Evolutionary conservation across 2,329 filamentous ascomycete species (phyloP), one percentile per base, ranked within the genome.

Genomic region (Fusarium drepaniforme): DNA sequence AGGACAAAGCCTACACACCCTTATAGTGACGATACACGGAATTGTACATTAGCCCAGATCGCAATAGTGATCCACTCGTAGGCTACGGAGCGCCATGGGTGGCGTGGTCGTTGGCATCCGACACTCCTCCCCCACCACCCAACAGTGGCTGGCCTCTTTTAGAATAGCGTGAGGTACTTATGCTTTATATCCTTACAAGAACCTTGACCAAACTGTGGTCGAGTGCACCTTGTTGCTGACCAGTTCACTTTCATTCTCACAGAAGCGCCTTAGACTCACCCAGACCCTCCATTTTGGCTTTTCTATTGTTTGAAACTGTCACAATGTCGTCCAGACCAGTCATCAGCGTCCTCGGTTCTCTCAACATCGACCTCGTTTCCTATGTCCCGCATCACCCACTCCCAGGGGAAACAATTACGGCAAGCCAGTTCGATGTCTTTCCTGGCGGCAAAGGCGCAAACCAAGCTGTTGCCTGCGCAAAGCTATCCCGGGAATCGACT

Each of bases 331-430:
- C 37, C 33, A 66, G 13, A 33, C 72, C 69, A 42, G 37, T 58
- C 18, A 68, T 74, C n/a, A 68, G 82, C 90, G 46, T 89, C 88
- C 1, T 90, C 86, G 79, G 90, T 87, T 94, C 93, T 18, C 87
- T 95, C 30, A 95, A 95, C 79, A 89, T 90, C 72, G 93, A 95
- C 82, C 90, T 94, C 75, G 90, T 94, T 64, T 93, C 92, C 2
- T 86, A 90, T 64, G 93, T 92, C 12, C 84, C 90, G 1, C 90
- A 92, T 16, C 86, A 94, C n/a, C 93, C 93, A 1, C 84, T 85
- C 3, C 88, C 89, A 3, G 93, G 93, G 62, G 93, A 95, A 80
- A 95, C 93, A 1, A 85, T 95, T 12, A 92, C 90, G 15, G 88
- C 91, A 37, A 88, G 86, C 59, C 90, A 90, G 5, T 93, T 93